phyloP scores from a whole-genome alignment of 2,329 filamentous ascomycete species.

The Sporothrix luriei region DNA sequence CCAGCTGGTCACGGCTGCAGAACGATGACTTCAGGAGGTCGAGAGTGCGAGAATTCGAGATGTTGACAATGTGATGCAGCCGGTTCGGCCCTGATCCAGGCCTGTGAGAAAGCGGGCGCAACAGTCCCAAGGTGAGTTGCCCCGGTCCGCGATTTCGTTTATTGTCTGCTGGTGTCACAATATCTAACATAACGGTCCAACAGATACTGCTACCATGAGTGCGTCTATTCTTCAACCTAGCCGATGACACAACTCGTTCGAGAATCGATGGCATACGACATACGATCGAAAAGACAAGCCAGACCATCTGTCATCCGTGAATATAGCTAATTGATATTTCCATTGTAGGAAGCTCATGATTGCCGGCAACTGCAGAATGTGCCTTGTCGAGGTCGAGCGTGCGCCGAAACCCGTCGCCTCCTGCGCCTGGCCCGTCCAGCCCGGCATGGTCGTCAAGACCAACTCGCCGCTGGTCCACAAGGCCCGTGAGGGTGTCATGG shows the following conservation, averaged over 20 bases:
- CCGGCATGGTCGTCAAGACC: constrained; percentile 99
- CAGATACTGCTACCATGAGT: constrained; percentile 99
- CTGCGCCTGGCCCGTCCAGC: constrained; percentile 97
- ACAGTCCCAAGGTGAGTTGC: constrained; percentile 75
- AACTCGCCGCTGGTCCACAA: constrained; percentile 96
- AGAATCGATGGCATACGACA: constrained; percentile 40
- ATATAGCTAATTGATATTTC: constrained; percentile 46
- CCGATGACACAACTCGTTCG: constrained; percentile 2
- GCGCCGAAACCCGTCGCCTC: constrained; percentile 97
- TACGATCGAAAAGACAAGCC: constrained; percentile 40
- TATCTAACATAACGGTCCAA: constrained; percentile 41
- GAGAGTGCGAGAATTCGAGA: not conserved
- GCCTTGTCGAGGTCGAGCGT: constrained; percentile 94
- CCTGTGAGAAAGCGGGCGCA: constrained; percentile 94
- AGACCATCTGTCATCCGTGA: not conserved
- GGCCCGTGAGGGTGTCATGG: constrained; percentile 98
- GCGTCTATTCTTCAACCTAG: constrained; percentile 8
- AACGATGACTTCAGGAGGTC: not conserved
- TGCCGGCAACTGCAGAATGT: constrained; percentile 99
- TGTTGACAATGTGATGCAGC: constrained; percentile 56
- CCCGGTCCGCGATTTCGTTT: too few species aligned
- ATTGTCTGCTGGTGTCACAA: not conserved
- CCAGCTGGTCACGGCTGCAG: not conserved
- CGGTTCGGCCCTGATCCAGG: constrained; percentile 95
- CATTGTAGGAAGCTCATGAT: constrained; percentile 86